phyloP scores from a whole-genome alignment of 495 filamentous ascomycete genomes.

The Staphylotrichum longicolle region DNA sequence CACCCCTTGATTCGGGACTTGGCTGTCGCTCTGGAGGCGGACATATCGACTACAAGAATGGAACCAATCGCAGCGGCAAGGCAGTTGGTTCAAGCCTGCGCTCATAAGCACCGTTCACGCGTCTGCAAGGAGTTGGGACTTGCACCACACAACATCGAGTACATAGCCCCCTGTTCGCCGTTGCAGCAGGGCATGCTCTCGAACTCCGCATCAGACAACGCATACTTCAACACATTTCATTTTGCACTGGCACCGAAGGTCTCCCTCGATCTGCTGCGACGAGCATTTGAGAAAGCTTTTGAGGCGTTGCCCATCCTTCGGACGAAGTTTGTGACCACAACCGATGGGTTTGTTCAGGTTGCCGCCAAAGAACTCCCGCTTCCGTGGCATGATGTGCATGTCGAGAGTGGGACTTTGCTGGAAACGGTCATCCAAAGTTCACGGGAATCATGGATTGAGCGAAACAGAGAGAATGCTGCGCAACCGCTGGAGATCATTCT shows the following conservation, averaged over 20 bases:
- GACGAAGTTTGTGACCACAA: constrained; percentile 61
- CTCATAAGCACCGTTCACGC: constrained; percentile 25
- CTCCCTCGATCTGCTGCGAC: constrained; percentile 43
- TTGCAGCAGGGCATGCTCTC: constrained; percentile 80
- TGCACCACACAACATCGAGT: constrained; percentile 54
- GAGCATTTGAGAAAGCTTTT: constrained; percentile 53
- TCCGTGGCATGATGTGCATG: constrained; percentile 47
- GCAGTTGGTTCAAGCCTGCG: constrained; percentile 33
- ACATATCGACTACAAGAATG: neutral
- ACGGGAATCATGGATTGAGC: constrained; percentile 44
- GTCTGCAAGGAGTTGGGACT: constrained; percentile 50
- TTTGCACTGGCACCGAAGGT: constrained; percentile 50
- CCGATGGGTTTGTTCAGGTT: constrained; percentile 71
- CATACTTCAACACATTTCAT: constrained; percentile 71
- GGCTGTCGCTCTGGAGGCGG: constrained; percentile 17
- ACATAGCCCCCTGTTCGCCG: constrained; percentile 71
- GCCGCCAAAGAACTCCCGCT: constrained; percentile 48
- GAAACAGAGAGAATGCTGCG: constrained; percentile 28
- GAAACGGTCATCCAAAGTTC: constrained; percentile 30
- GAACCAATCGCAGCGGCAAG: constrained; percentile 16
- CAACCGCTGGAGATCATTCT: constrained; percentile 43
- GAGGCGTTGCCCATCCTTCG: constrained; percentile 58
- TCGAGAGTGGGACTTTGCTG: constrained; percentile 30
- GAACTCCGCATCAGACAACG: constrained; percentile 53
- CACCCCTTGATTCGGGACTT: constrained; percentile 45